Evolutionary conservation across 1,139 yeast species (phyloP).

Genomic region (Ashbya aceris): DNA sequence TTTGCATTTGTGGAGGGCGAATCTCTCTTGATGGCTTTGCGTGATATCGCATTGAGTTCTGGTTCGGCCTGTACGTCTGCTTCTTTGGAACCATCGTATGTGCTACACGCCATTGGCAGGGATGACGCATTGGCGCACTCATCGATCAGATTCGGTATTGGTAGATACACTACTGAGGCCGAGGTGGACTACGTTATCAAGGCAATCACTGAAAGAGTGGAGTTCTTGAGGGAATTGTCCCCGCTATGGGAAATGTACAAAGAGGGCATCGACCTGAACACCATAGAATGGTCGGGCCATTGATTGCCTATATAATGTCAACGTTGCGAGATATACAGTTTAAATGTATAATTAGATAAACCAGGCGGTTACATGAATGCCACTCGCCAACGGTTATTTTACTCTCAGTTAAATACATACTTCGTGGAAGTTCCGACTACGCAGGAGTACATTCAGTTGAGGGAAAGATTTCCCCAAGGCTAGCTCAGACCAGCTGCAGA

Average conservation of each 20-base stretch:
- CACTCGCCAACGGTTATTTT: background rate
- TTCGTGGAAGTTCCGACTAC: background rate
- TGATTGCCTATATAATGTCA: slow-evolving; percentile 21
- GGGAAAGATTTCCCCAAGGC: too few relatives aligned
- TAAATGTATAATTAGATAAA: too few relatives aligned
- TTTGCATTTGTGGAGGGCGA: slow-evolving; percentile 98
- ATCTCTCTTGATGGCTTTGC: slow-evolving; percentile 91
- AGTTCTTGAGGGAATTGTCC: slow-evolving; percentile 81
- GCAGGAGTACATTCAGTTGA: background rate
- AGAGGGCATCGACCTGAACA: slow-evolving; percentile 89
- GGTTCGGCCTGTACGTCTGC: slow-evolving; percentile 99
- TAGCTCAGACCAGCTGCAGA: too few relatives aligned
- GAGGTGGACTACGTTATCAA: slow-evolving; percentile 89
- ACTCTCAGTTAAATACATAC: background rate
- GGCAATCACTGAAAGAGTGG: slow-evolving; percentile 83
- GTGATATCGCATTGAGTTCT: slow-evolving; percentile 90
- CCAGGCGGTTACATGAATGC: too few relatives aligned
- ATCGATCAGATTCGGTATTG: slow-evolving; percentile 92
- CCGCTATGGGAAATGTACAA: slow-evolving; percentile 99
- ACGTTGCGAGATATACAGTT: too few relatives aligned
- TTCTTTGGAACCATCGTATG: slow-evolving; percentile 94
- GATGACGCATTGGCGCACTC: slow-evolving; percentile 98
- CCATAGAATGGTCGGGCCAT: slow-evolving; percentile 98
- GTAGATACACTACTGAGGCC: slow-evolving; percentile 92
- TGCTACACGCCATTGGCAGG: slow-evolving; percentile 91